Conservation (phyloP, 331 rosid genomes). For the Malus hybrid region DNA sequence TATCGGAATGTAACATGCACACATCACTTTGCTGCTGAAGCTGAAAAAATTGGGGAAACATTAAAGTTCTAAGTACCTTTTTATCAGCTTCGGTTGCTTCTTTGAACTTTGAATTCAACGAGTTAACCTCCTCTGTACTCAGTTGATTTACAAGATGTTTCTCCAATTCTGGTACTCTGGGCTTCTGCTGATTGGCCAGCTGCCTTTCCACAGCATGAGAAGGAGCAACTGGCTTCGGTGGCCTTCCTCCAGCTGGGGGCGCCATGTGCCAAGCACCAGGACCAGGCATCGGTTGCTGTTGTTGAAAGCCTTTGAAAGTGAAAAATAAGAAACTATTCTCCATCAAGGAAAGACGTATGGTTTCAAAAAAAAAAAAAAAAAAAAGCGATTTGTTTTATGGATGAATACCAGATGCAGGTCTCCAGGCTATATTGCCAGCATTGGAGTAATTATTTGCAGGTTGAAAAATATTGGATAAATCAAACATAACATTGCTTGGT, state of each 20-base stretch:
- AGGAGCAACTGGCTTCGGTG: slow-evolving; percentile 52
- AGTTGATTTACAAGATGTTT: slow-evolving; percentile 74
- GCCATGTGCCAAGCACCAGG: slow-evolving; percentile 33
- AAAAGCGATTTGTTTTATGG: background rate
- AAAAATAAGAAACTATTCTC: too few relatives aligned
- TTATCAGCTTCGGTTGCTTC: slow-evolving; percentile 89
- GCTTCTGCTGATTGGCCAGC: slow-evolving; percentile 44
- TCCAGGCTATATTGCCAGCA: too few relatives aligned
- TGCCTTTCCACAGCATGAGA: slow-evolving; percentile 55
- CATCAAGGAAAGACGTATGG: too few relatives aligned
- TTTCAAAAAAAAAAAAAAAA: too few relatives aligned
- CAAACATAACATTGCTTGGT: slow-evolving; percentile 46
- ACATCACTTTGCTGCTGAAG: too few relatives aligned
- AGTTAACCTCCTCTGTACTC: slow-evolving; percentile 82
- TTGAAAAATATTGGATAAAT: too few relatives aligned
- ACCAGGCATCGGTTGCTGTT: slow-evolving; percentile 52
- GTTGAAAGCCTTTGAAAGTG: slow-evolving; percentile 48
- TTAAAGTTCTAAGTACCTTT: slow-evolving; percentile 35
- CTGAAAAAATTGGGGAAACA: background rate
- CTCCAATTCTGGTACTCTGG: slow-evolving; percentile 75
- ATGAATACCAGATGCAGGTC: slow-evolving; percentile 65
- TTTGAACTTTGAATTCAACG: slow-evolving; percentile 59
- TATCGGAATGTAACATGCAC: too few relatives aligned
- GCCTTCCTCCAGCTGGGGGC: slow-evolving; percentile 45
- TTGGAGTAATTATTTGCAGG: too few relatives aligned